Conservation (phyloP, 305 asterid genomes). For the Rubia peregrina region DNA sequence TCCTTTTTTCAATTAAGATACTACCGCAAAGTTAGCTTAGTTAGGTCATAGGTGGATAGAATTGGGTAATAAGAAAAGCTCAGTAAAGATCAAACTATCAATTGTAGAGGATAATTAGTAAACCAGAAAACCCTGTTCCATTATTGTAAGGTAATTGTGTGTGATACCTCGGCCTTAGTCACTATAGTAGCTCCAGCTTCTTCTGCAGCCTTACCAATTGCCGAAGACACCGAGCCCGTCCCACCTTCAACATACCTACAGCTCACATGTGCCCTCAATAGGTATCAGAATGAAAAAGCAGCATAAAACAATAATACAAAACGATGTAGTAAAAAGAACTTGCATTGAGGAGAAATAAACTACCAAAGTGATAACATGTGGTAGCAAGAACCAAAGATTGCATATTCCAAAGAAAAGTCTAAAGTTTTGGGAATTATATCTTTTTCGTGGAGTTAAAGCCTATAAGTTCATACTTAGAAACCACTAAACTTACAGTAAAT, state of each 20-base stretch:
- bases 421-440: not conserved
- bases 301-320: not conserved
- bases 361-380: too few species aligned
- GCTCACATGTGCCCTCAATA: slow-evolving; percentile 16
- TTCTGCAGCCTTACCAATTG: slow-evolving; percentile 66
- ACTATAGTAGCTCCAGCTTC: slow-evolving; percentile 85
- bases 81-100: not conserved
- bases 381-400: slow-evolving; percentile 1
- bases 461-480: not conserved
- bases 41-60: not conserved
- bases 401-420: too few species aligned
- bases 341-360: not conserved
- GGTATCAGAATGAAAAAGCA: not conserved
- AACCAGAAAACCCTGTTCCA: not conserved
- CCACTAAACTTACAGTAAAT: not conserved
- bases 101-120: not conserved
- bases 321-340: not conserved
- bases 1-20: not conserved
- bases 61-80: not conserved
- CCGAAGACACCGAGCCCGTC: slow-evolving; percentile 90
- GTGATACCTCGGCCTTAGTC: slow-evolving; percentile 68
- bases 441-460: not conserved
- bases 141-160: not conserved
- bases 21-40: not conserved
- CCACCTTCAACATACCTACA: slow-evolving; percentile 96